Evolutionary conservation across 768 basidiomycete genomes (phyloP).

Genomic region (Symmetrospora coprosmae): DNA sequence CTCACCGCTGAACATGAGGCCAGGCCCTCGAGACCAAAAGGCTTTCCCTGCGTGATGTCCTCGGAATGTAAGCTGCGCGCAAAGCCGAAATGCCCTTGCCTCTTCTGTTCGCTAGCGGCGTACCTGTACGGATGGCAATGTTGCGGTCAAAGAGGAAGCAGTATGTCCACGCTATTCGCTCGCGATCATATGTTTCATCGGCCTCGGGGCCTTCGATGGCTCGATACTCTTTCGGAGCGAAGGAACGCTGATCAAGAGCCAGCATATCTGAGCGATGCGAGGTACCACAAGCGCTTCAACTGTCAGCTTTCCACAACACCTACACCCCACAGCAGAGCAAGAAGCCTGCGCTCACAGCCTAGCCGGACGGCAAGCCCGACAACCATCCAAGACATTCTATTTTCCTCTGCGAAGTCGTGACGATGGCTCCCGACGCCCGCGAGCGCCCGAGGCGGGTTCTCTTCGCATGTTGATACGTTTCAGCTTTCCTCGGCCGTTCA

Average conservation of each 20-base stretch:
- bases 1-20: constrained; percentile 24
- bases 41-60: too few species aligned
- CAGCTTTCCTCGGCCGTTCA: too few species aligned
- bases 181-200: constrained; percentile 22
- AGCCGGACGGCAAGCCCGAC: constrained; percentile 19
- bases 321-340: too few species aligned
- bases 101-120: too few species aligned
- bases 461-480: too few species aligned
- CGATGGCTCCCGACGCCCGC: too few species aligned
- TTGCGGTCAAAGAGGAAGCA: constrained; percentile 28
- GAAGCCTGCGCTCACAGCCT: constrained; percentile 17
- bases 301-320: too few species aligned
- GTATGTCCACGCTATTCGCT: constrained; percentile 28
- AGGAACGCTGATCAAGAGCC: constrained; percentile 13
- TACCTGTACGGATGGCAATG: constrained; percentile 27
- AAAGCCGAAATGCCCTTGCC: too few species aligned
- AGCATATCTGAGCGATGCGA: constrained; percentile 14
- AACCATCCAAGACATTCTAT: constrained; percentile 24
- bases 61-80: too few species aligned
- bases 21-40: constrained; percentile 30
- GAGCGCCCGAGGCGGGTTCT: constrained; percentile 26
- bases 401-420: constrained; percentile 21
- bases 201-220: constrained; percentile 3
- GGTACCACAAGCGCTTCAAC: too few species aligned
- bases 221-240: not conserved